Base-by-base conservation (phyloP, 805 yeast species). In the Schwanniomyces yamadae region DNA sequence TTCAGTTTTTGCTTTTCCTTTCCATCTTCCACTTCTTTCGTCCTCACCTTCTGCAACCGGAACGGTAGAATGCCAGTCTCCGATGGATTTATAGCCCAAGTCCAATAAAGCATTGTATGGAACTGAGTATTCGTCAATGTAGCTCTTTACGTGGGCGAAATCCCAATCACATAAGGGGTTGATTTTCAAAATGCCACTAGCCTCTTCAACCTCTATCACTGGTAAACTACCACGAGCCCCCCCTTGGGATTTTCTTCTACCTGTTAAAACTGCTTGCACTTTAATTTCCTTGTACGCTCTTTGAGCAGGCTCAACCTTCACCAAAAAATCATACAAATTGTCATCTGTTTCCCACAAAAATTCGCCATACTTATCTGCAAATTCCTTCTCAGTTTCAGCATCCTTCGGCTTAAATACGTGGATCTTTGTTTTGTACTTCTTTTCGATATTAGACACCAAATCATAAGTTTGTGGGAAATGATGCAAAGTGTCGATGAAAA, bases 11-110 rank as follows among this genome's bases (percentile, higher is more conserved):
- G 79, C 73, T 56, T 83, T 76, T 2, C 96, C 97, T 68, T 84
- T 83, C 98, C 98, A 91, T 53, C 98, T 77, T 1, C 98, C 98
- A n/a, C 93, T 79, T 46, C 98, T 76, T 59, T 91, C 98, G 54
- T 91, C 97, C 55, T 88, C 97, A 7, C 95, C 96, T 29, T 84
- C 96, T 6, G 66, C 73, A 8, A 87, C 95, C 2, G 98, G 97
- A 20, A 64, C 79, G 0, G 98, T 91, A 1, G 95, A 86, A 59
- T 91, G 98, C 77, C 90, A 91, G 59, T 91, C 98, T 1, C 98
- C 98, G 11, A 91, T 77, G 0, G 96, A 86, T 52, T 88, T 82
- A 61, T 90, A 91, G 0, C 97, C 97, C 37, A 80, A 65, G 59
- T 89, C 91, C 23, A 91, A 65, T 22, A 91, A 69, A 42, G 77